phyloP scores from a whole-genome alignment of 2,329 filamentous ascomycete species.

The Xylaria sp. region DNA sequence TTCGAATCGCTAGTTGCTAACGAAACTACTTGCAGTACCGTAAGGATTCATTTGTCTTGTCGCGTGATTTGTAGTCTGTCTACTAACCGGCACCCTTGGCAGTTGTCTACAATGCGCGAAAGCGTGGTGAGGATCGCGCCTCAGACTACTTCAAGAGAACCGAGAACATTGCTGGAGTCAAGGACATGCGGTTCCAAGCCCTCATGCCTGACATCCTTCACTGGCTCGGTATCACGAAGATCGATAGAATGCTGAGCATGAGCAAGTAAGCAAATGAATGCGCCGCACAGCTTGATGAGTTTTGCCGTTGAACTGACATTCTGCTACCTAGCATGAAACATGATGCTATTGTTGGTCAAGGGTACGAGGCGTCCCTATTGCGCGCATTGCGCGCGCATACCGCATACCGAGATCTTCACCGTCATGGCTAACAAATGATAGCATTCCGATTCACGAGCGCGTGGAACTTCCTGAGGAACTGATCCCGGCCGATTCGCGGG shows the following conservation, averaged over 20 bases:
- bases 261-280: slow-evolving; percentile 63
- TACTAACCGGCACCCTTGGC: slow-evolving; percentile 20
- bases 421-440: slow-evolving; percentile 32
- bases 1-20: slow-evolving; percentile 31
- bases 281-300: slow-evolving; percentile 11
- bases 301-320: slow-evolving; percentile 26
- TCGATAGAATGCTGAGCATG: slow-evolving; percentile 98
- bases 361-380: slow-evolving; percentile 42
- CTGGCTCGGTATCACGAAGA: slow-evolving; percentile 97
- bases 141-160: slow-evolving; percentile 95
- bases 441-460: slow-evolving; percentile 80
- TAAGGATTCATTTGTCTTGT: slow-evolving; percentile 33
- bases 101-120: slow-evolving; percentile 73
- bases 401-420: too few species aligned
- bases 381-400: slow-evolving; percentile 6
- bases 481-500: slow-evolving; percentile 89
- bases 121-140: slow-evolving; percentile 71
- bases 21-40: slow-evolving; percentile 37
- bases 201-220: slow-evolving; percentile 97
- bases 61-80: slow-evolving; percentile 15
- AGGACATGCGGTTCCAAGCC: slow-evolving; percentile 95
- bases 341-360: slow-evolving; percentile 79
- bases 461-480: slow-evolving; percentile 89
- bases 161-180: slow-evolving; percentile 97
- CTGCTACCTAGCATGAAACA: slow-evolving; percentile 67